A percentile compares a stretch with the other conserved stretches of the same genome.
phyloP scores from a whole-genome alignment of 495 filamentous ascomycete species.

The Jackrogersella minutella region DNA sequence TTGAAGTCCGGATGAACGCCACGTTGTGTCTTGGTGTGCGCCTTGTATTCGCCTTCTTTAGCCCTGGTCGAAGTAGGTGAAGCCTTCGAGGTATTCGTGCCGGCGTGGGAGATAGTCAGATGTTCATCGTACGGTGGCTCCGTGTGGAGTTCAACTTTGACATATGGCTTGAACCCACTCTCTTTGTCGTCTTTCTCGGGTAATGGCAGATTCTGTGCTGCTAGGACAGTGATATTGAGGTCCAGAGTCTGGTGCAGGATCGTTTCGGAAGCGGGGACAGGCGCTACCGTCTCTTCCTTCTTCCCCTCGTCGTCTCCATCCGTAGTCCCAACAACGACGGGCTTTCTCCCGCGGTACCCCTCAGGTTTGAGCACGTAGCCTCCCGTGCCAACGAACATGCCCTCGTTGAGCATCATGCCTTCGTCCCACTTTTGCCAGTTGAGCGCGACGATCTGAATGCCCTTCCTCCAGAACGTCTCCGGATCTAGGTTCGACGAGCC shows the following conservation, averaged over 20 bases:
- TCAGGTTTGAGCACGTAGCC: conserved; percentile 88
- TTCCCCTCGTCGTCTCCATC: conserved; percentile 1
- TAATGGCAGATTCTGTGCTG: conserved; percentile 65
- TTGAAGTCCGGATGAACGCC: conserved; percentile 76
- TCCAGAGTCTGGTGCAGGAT: conserved; percentile 59
- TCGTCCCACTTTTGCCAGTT: conserved; percentile 95
- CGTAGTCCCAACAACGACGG: not conserved
- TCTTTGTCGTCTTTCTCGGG: conserved; percentile 61
- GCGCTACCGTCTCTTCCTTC: conserved; percentile 8
- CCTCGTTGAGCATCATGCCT: conserved; percentile 95
- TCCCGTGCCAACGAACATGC: conserved; percentile 81
- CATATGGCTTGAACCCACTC: conserved; percentile 74
- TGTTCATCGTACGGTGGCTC: conserved; percentile 64
- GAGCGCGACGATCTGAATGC: conserved; percentile 89
- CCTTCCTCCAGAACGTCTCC: conserved; percentile 82
- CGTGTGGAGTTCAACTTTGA: conserved; percentile 84
- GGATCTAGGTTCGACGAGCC: conserved; percentile 88
- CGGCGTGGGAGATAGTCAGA: conserved; percentile 11
- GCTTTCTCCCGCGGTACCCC: conserved; percentile 51
- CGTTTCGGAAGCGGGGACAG: conserved; percentile 40
- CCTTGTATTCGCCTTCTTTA: conserved; percentile 73
- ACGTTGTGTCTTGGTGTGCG: conserved; percentile 66
- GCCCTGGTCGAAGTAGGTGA: conserved; percentile 40
- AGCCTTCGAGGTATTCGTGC: not conserved
- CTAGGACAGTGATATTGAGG: conserved; percentile 62